Evolutionary conservation across 1,139 yeast genomes (phyloP).

Genomic region (Entelexis sorbosivorans): DNA sequence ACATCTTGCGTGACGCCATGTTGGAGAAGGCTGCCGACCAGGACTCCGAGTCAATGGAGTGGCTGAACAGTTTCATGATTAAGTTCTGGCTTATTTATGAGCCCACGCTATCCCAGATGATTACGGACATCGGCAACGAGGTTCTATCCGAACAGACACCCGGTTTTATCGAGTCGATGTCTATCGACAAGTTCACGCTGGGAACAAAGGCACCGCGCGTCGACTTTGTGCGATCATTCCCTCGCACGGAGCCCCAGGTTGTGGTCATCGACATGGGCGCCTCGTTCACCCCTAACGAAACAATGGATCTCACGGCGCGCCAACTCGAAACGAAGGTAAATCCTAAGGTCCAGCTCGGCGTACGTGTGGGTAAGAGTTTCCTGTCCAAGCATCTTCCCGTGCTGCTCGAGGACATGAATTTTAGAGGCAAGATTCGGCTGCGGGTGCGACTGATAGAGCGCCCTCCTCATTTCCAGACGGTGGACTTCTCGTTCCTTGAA

Average conservation of each 20-base stretch:
- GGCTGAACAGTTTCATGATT: slow-evolving; percentile 79
- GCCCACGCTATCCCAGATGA: slow-evolving; percentile 80
- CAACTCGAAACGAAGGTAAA: slow-evolving; percentile 76
- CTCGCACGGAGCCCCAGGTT: slow-evolving; percentile 77
- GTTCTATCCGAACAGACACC: slow-evolving; percentile 67
- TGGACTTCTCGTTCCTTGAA: slow-evolving; percentile 70
- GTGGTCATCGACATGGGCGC: slow-evolving; percentile 95
- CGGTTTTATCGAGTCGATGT: slow-evolving; percentile 63
- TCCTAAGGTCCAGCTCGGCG: slow-evolving; percentile 46
- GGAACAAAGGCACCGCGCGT: slow-evolving; percentile 94
- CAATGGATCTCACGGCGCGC: slow-evolving; percentile 69
- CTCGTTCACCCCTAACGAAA: slow-evolving; percentile 82
- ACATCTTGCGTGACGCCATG: slow-evolving; percentile 75
- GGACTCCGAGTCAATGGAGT: slow-evolving; percentile 87
- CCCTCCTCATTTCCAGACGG: slow-evolving; percentile 87
- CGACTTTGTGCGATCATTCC: slow-evolving; percentile 77
- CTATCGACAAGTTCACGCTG: slow-evolving; percentile 79
- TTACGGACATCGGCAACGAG: slow-evolving; percentile 75
- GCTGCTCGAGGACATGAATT: slow-evolving; percentile 42
- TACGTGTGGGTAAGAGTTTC: slow-evolving; percentile 36
- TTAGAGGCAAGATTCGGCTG: slow-evolving; percentile 59
- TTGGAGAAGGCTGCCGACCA: slow-evolving; percentile 59
- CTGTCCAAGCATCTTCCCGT: slow-evolving; percentile 34
- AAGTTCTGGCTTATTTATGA: slow-evolving; percentile 87
- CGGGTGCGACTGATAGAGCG: slow-evolving; percentile 80